Conservation (phyloP, 768 basidiomycete species). For the Serendipita vermifera region DNA sequence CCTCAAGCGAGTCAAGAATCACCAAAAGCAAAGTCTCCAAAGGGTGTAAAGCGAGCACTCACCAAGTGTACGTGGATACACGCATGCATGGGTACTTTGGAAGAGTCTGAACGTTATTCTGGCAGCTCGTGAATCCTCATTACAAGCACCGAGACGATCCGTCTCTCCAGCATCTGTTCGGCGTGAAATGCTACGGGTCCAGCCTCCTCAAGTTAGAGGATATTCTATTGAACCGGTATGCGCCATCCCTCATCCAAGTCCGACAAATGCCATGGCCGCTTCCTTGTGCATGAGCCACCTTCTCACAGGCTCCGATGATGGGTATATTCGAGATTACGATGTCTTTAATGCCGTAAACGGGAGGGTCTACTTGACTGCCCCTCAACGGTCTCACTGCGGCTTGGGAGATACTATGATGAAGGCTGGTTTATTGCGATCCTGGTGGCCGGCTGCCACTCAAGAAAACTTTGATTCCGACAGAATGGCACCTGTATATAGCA, state of each 20-base stretch:
- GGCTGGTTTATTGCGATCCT: constrained; percentile 68
- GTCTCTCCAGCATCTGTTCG: constrained; percentile 46
- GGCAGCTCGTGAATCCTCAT: constrained; percentile 10
- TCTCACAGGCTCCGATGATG: constrained; percentile 85
- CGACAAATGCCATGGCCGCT: constrained; percentile 77
- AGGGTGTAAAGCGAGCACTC: not conserved
- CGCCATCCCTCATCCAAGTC: constrained; percentile 77
- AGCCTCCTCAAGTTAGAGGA: constrained; percentile 30
- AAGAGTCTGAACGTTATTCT: not conserved
- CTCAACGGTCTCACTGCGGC: constrained; percentile 77
- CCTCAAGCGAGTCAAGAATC: not conserved
- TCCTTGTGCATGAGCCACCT: constrained; percentile 81
- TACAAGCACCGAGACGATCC: constrained; percentile 22
- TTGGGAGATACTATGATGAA: constrained; percentile 89
- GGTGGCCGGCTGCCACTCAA: constrained; percentile 46
- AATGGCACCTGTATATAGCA: constrained; percentile 66
- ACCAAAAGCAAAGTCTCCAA: not conserved
- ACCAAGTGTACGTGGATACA: not conserved
- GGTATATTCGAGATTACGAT: constrained; percentile 86
- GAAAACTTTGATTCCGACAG: constrained; percentile 34
- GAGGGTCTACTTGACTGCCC: constrained; percentile 72
- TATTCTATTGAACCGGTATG: constrained; percentile 85
- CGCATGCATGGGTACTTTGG: too few species aligned
- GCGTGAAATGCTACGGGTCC: constrained; percentile 30
- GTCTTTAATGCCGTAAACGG: constrained; percentile 81